phyloP scores from a whole-genome alignment of 495 filamentous ascomycete species.

The Cryomyces minteri region DNA sequence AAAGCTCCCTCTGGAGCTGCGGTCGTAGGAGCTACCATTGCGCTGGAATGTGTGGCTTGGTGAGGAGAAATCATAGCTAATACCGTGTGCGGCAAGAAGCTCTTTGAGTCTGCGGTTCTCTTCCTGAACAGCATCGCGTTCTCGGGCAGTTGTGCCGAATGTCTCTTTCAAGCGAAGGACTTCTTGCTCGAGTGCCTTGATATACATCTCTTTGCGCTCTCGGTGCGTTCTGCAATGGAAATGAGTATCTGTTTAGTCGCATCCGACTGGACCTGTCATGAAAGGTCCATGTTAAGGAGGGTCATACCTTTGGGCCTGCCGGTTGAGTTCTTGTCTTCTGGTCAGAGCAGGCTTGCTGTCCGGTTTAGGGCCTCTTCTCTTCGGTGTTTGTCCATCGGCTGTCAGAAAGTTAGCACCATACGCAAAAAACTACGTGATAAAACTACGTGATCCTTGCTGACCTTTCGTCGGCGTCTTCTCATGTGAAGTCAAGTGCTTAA shows the following conservation, averaged over 20 bases:
- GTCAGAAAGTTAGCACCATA: background rate
- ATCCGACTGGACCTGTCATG: constrained; percentile 2
- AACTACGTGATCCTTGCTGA: constrained; percentile 6
- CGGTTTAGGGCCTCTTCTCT: constrained; percentile 85
- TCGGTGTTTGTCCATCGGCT: constrained; percentile 68
- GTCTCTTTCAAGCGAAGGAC: constrained; percentile 53
- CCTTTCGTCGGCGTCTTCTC: constrained; percentile 42
- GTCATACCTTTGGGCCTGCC: constrained; percentile 78
- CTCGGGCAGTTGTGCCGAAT: constrained; percentile 38
- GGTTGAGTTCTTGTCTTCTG: constrained; percentile 83
- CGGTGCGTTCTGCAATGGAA: constrained; percentile 55
- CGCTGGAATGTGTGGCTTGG: constrained; percentile 8
- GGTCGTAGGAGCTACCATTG: constrained; percentile 16
- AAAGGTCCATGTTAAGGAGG: background rate
- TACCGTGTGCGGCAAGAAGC: constrained; percentile 54
- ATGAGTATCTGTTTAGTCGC: constrained; percentile 8
- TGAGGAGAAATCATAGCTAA: constrained; percentile 27
- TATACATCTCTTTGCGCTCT: constrained; percentile 90
- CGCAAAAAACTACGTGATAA: constrained; percentile 1
- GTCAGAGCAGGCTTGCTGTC: constrained; percentile 92
- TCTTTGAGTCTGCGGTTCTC: constrained; percentile 66
- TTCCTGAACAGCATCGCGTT: constrained; percentile 44
- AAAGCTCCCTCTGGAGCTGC: constrained; percentile 28
- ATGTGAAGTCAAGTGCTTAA: constrained; percentile 32
- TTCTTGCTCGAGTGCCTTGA: constrained; percentile 82